These are phyloP conservation scores for Penicillium subrubescens DNA, from an alignment of 495 filamentous ascomycete species.

Conservation along the genomic window DNA sequence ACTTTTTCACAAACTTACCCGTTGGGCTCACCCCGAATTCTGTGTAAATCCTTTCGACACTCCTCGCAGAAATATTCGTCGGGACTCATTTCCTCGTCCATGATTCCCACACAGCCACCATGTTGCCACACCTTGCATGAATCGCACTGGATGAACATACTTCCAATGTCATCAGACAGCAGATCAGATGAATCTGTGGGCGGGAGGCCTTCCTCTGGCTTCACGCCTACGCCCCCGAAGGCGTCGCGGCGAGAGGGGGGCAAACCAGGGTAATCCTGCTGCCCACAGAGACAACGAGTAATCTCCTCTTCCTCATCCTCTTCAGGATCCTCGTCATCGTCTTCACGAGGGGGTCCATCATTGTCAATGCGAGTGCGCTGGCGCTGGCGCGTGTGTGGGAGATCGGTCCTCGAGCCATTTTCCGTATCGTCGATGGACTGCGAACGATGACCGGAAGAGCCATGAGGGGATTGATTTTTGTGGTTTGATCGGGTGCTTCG, in stretches of 20 bases:
- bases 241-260: constrained; percentile 66
- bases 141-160: constrained; percentile 98
- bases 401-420: constrained; percentile 57
- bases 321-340: constrained; percentile 65
- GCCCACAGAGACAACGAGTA: constrained; percentile 91
- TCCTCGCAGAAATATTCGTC: constrained; percentile 98
- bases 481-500: constrained; percentile 70
- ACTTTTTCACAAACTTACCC: constrained; percentile 66
- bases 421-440: constrained; percentile 77
- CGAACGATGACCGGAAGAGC: constrained; percentile 72
- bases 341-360: constrained; percentile 53
- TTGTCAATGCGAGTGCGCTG: constrained; percentile 68
- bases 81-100: constrained; percentile 85
- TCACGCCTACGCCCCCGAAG: constrained; percentile 53
- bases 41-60: constrained; percentile 90
- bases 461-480: constrained; percentile 72
- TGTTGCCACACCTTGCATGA: constrained; percentile 98
- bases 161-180: constrained; percentile 81
- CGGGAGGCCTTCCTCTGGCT: constrained; percentile 56
- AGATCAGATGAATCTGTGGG: constrained; percentile 42
- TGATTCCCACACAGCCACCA: constrained; percentile 96
- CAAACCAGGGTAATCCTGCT: constrained; percentile 91
- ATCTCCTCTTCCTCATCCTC: constrained; percentile 84
- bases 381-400: constrained; percentile 69
- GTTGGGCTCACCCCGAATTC: constrained; percentile 72